Base-by-base conservation (phyloP, 768 basidiomycete species). In the Boletus huronensis region DNA sequence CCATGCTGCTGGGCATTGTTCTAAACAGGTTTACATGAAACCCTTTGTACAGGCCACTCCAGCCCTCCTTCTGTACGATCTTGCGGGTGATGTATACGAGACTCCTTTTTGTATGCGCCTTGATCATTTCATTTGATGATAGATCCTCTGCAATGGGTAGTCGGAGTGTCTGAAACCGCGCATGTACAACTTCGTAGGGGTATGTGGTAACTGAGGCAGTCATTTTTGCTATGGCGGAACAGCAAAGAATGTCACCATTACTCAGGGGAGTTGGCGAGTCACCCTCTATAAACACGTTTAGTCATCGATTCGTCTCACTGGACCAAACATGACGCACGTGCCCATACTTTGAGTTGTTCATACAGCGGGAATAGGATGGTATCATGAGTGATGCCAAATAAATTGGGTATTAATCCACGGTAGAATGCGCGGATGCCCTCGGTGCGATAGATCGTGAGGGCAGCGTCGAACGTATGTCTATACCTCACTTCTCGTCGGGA, bases 121-220 rank as follows among this genome's bases (percentile, higher is more conserved):
- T 81, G 63, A 84, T 62, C 81, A 84, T 82, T 25, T 82, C 82
- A 49, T 83, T 81, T 14, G 83, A 83, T 5, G 81, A 81, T 60
- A 80, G 63, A 58, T 79, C 79, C 60, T 79, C 79, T 40, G 79
- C 76, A 45, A 89, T 75, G 42, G 83, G 87, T 48, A 83, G 81
- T 54, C 82, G 79, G 62, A 87, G 83, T 4, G 96, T 95, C 72
- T 99, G 97, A 45, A 98, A 73, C 6, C 96, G 84, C n/a, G 97
- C 98, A n/a, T 97, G 89, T 34, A 99, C 80, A 41, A 99, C 97
- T 72, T 99, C 97, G 73, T 99, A 97, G 1, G 97, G 97, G 70
- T 99, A 99, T 32, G 97, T 98, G 35, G 88, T 90, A 19, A 98
- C 75, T 17, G 93, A 94, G 9, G 97, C 97, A 1, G 90, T 86